Base-by-base conservation (phyloP, 495 filamentous ascomycete species). In the Glonium stellatum region DNA sequence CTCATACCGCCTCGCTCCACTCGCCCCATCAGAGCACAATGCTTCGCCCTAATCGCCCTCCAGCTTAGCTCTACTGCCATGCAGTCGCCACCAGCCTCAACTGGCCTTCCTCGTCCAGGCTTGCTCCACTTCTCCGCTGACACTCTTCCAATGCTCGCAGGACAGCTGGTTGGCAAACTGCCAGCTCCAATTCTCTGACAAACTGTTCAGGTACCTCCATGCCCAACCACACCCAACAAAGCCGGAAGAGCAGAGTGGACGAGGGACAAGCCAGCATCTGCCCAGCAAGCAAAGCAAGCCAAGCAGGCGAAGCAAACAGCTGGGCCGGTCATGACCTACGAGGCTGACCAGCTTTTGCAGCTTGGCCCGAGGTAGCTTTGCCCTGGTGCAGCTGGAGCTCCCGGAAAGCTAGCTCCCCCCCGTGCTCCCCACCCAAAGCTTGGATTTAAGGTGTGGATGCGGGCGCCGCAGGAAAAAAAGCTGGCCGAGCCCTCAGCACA, bases 251-350 rank as follows among this genome's bases (percentile, higher is more conserved):
- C 27, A 31, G 6, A 31, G 6, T 31, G 3, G 27, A 31, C 27
- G 27, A 31, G 27, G n/a, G n/a, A n/a, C n/a, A n/a, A n/a, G n/a
- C n/a, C n/a, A n/a, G n/a, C n/a, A n/a, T n/a, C n/a, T 8, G 8
- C 25, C 6, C 21, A 1, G 15, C 21, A 19, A 3, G 41, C 35
- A 35, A 51, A 35, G 21, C 56, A n/a, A 10, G 50, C 47, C 58
- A 61, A 31, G 44, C 53, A 44, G 11, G 27, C 2, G 23, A 34
- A 18, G 11, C 50, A 51, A 21, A 63, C n/a, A n/a, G n/a, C n/a
- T n/a, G n/a, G n/a, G n/a, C 54, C 22, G 44, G 55, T 48, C 60
- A 68, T 68, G 66, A 57, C 55, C 66, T 51, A 57, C 27, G 62
- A 60, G 58, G 59, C 62, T 60, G 59, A 60, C 44, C 59, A 52